Conservation (phyloP, 306 rosid genomes). For the Lagenaria siceraria region DNA sequence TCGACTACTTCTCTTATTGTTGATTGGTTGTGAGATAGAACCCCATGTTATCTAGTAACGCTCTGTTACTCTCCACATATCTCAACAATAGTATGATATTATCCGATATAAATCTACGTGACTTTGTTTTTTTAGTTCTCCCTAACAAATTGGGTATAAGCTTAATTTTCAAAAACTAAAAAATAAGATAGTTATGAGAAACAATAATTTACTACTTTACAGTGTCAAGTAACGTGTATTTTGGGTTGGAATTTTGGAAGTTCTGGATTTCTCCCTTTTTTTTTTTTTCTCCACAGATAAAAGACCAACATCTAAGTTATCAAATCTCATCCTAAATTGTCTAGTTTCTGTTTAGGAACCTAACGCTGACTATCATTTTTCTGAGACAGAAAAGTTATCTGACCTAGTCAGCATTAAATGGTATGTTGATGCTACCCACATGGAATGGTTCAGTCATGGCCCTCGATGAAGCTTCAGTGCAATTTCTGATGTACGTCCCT, state of each 20-base stretch:
- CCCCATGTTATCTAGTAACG: no score
- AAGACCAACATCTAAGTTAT: not conserved
- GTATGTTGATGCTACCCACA: conserved; percentile 5
- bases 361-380: not conserved
- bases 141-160: no score
- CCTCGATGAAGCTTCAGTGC: conserved; percentile 5
- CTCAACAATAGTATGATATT: no score
- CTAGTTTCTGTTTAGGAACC: not conserved
- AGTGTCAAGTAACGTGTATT: not conserved
- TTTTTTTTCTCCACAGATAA: not conserved
- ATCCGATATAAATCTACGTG: no score
- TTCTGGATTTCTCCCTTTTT: not conserved
- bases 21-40: no score
- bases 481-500: conserved; percentile 1
- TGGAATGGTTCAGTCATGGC: conserved; percentile 8
- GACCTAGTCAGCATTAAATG: conserved; percentile 9
- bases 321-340: conserved; percentile 1
- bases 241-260: not conserved
- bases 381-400: not conserved
- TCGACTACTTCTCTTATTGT: no score
- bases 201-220: not conserved
- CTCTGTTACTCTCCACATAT: no score
- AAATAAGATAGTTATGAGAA: no score
- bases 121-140: no score
- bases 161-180: no score